Base-by-base conservation (phyloP, 768 basidiomycete species). In the Peribolospora baueri region DNA sequence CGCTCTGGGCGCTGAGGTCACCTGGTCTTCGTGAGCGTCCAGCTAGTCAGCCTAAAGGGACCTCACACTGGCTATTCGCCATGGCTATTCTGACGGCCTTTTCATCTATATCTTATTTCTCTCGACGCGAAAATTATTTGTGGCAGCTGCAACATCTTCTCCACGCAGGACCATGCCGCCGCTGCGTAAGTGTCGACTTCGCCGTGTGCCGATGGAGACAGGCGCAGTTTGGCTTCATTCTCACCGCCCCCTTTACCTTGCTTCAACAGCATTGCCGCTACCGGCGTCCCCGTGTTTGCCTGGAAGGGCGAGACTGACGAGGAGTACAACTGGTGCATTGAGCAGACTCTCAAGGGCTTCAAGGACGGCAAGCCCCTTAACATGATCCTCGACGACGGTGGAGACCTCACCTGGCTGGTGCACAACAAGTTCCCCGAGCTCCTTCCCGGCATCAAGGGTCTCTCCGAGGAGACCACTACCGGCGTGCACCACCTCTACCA, bases 301-400 rank as follows among this genome's bases (percentile, higher is more conserved):
- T 98, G 93, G 93, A 98, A 98, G 74, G 93, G 93, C 55, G 93
- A 98, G 74, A 90, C 90, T 49, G 93, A 97, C 67, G 93, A 95
- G 70, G 93, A 98, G 68, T 97, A 95, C 72, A 66, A 70, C 61
- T 98, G 93, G 93, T 97, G 90, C 68, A 86, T 48, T 62, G 87
- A 97, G 66, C 93, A 98, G 72, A 84, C 85, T 50, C 69, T 98
- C 61, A 68, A 76, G 61, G 84, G 78, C n/a, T 98, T 98, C 76
- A 71, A 80, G 37, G 78, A 72, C 59, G 82, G 82, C 61, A 72
- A 90, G 69, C 66, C 81, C 53, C 71, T 91, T 65, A 98, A 98
- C 79, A 81, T 98, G 90, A 97, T 98, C 69, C 78, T 97, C 66
- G 93, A 98, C 64, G 93, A 98, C 68, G 93, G 93, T 63, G 91